Base-by-base conservation (phyloP, 495 filamentous ascomycete species). In the Diplogelasinospora grovesii region DNA sequence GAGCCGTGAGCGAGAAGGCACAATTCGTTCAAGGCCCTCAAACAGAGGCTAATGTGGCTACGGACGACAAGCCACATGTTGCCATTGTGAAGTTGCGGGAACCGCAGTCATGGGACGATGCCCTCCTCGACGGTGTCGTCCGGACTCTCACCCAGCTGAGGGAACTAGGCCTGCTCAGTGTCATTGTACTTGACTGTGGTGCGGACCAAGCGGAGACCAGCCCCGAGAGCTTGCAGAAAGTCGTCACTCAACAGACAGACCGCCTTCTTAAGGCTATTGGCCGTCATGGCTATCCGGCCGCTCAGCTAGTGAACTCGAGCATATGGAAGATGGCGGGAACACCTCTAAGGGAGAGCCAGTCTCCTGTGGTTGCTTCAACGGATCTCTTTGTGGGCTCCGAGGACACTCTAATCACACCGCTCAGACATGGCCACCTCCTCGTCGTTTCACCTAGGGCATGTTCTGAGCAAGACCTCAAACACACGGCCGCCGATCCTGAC, bases 11-110 rank as follows among this genome's bases (percentile, higher is more conserved):
- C 16, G 58, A 61, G 18, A 59, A 52, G 24, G 52, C 66, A 3
- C 63, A 53, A 5, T 56, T 63, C 14, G 50, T 63, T 30, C 62
- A 63, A 28, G 59, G 60, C 2, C 46, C 49, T 0, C 41, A 22
- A 16, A 41, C 34, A 28, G 43, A 68, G 44, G 31, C 61, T 35
- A 39, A 60, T 28, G 36, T 46, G 35, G 42, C 53, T 15, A 52
- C 53, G 22, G 61, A 46, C 37, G 71, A 77, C 28, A 70, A 74
- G 22, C 61, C 89, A 16, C 88, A 96, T 59, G 65, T 94, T 22
- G 89, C 92, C 8, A 58, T 99, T 42, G 79, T 99, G 37, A 95
- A 94, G 56, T 71, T 97, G 30, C 77, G 82, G 26, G 73, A 72
- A 18, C 83, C 85, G 3, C 80, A 92, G 52, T 56, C 59, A 1